Base-by-base conservation (phyloP, 2,329 filamentous ascomycete species). In the Tolypocladium endophyticum region DNA sequence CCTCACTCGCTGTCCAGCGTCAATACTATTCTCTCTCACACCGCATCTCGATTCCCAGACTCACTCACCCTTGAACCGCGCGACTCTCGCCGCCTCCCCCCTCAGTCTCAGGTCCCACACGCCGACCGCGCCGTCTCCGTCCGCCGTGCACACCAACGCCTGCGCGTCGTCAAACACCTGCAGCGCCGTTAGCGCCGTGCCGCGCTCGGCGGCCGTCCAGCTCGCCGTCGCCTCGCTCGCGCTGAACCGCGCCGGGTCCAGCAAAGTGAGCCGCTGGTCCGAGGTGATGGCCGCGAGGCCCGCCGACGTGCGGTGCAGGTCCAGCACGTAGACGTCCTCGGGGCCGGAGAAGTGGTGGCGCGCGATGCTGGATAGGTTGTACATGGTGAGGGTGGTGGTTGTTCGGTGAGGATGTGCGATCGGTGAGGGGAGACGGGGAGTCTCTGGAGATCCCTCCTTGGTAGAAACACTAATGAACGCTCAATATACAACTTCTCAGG, bases 41-140 rank as follows among this genome's bases (percentile, higher is more conserved):
- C n/a, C n/a, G 4, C 43, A 20, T 6, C 11, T 14, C 35, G 35
- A 14, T 6, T 43, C 39, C n/a, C 39, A 18, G 6, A 11, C 12
- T 30, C 54, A 74, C 77, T 64, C 72, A 83, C 74, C 78, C 66
- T 70, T 71, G 70, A 79, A 77, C 62, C 75, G 74, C 11, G 77
- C 73, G 7, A 77, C 77, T 59, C 73, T 71, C 4, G 76, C 75
- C 36, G 68, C 68, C 11, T 65, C 66, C 1, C 71, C 66, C 12
- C 77, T 73, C 38, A 73, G 75, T 61, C 87, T 79, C 64, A 86
- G 68, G 73, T 91, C 88, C 85, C 86, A 88, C 55, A 88, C 73
- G 0, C 77, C 81, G 14, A 91, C 81, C 11, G 78, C 76, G 9
- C 89, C 89, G 68, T 92, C 86, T 70, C 88, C 83, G 55, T 89